phyloP scores from a whole-genome alignment of 352 stramenopile species.

The Globisporangium spiculum region DNA sequence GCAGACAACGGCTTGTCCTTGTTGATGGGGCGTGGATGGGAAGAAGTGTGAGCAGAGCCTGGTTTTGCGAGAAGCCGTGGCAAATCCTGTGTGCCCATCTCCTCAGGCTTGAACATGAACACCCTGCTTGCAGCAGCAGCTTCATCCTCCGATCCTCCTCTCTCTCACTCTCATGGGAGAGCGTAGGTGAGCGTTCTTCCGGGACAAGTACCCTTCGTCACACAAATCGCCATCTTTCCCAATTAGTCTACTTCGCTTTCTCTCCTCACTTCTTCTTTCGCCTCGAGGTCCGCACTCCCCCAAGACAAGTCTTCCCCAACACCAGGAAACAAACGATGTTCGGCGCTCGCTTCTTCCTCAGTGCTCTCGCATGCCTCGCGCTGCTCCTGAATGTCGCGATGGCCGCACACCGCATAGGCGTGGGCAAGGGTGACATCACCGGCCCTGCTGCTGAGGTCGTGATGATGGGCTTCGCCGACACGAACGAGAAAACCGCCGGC shows the following conservation, averaged over 20 bases:
- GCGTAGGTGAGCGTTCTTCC: neutral
- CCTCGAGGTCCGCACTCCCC: neutral
- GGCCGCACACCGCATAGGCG: constrained; percentile 41
- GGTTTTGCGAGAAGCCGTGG: neutral
- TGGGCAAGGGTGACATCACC: constrained; percentile 63
- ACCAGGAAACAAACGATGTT: neutral
- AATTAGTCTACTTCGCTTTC: neutral
- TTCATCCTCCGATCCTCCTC: neutral
- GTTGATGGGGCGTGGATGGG: neutral
- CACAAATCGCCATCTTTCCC: neutral
- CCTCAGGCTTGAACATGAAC: neutral
- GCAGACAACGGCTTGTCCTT: neutral
- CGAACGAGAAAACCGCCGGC: constrained; percentile 40
- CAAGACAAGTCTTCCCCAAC: neutral
- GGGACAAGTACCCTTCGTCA: neutral
- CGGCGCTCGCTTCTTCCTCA: constrained; percentile 9
- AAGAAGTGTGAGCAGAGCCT: neutral
- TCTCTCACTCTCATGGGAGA: neutral
- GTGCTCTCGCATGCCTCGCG: constrained; percentile 8
- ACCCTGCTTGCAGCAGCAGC: too few relatives aligned
- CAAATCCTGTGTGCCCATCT: neutral
- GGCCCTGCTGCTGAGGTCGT: constrained; percentile 52
- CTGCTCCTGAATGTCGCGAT: constrained; percentile 7
- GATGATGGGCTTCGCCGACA: constrained; percentile 67
- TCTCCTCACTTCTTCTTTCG: constrained; percentile 11